phyloP scores from a whole-genome alignment of 108 stramenopile species.

The Skeletonema menzelii region DNA sequence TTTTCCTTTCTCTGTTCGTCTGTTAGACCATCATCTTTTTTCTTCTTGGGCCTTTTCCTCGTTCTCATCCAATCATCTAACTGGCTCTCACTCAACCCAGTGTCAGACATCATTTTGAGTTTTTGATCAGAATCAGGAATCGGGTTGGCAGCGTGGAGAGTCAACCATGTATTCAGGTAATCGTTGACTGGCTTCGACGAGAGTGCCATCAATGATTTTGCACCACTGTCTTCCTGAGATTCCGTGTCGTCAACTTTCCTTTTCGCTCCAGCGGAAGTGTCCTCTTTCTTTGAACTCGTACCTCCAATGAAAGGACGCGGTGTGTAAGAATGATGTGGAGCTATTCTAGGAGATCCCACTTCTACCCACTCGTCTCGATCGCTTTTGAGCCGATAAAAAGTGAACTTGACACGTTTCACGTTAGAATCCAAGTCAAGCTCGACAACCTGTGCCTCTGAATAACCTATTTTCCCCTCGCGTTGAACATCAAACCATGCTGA shows the following conservation, averaged over 20 bases:
- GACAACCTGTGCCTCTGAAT: conserved; percentile 60
- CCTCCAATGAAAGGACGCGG: conserved; percentile 34
- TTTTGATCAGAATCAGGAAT: conserved; percentile 30
- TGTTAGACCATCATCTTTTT: not conserved
- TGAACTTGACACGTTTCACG: conserved; percentile 67
- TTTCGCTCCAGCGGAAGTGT: not conserved
- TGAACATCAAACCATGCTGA: conserved; percentile 82
- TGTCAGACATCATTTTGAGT: conserved; percentile 24
- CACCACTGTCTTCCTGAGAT: not conserved
- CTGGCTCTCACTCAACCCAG: conserved; percentile 40
- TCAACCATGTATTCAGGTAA: conserved; percentile 41
- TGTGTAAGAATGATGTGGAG: conserved; percentile 52
- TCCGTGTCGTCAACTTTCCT: conserved; percentile 1
- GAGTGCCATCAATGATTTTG: conserved; percentile 18
- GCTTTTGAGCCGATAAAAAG: conserved; percentile 52
- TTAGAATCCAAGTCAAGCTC: conserved; percentile 58
- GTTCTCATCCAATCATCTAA: conserved; percentile 41
- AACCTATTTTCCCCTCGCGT: conserved; percentile 60
- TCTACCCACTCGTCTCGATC: conserved; percentile 79
- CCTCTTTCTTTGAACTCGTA: conserved; percentile 21
- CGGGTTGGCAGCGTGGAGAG: conserved; percentile 24
- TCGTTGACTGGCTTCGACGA: conserved; percentile 20
- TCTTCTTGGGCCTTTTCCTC: conserved; percentile 31
- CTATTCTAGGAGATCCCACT: conserved; percentile 64
- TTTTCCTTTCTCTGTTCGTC: not conserved